Evolutionary conservation across 2,329 filamentous ascomycete species (phyloP).

Genomic region (Talaromyces sp.): DNA sequence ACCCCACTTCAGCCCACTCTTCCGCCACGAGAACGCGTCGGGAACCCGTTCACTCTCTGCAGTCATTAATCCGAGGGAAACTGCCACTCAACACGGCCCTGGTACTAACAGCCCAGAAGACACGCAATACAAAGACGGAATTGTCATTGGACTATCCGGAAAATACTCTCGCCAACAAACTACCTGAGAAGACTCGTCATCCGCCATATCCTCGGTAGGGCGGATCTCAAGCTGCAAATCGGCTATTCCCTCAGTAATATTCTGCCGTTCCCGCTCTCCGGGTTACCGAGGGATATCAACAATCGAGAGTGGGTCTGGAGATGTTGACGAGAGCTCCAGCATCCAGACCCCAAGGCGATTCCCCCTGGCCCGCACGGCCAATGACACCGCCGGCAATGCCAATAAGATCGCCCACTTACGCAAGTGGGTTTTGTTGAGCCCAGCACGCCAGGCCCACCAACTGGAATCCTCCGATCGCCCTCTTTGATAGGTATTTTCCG

Average conservation of each 20-base stretch:
- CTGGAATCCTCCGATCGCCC: slow-evolving; percentile 20
- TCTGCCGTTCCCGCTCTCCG: slow-evolving; percentile 19
- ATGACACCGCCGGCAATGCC: slow-evolving; percentile 14
- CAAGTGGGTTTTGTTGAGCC: slow-evolving; percentile 11
- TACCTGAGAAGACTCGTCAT: neutral
- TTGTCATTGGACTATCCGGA: too few species aligned
- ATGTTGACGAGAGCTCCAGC: slow-evolving; percentile 1
- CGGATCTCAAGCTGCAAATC: slow-evolving; percentile 10
- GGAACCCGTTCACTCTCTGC: slow-evolving; percentile 6
- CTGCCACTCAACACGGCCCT: neutral
- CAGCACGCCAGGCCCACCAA: slow-evolving; percentile 1
- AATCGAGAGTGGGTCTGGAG: slow-evolving; percentile 3
- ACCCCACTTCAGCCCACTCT: slow-evolving; percentile 17
- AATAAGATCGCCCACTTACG: slow-evolving; percentile 7
- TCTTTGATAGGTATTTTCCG: slow-evolving; percentile 6
- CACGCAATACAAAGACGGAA: neutral
- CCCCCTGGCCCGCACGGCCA: slow-evolving; percentile 6
- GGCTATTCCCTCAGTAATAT: slow-evolving; percentile 25
- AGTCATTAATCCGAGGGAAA: slow-evolving; percentile 16
- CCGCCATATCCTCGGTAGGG: slow-evolving; percentile 4
- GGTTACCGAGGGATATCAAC: slow-evolving; percentile 13
- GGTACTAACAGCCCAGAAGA: neutral
- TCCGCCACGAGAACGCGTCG: slow-evolving; percentile 22
- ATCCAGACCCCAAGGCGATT: neutral
- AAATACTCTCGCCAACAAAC: too few species aligned